These are phyloP conservation scores for Sporothrix curviconia DNA, from an alignment of 2,329 filamentous ascomycete genomes.

Conservation along the genomic window DNA sequence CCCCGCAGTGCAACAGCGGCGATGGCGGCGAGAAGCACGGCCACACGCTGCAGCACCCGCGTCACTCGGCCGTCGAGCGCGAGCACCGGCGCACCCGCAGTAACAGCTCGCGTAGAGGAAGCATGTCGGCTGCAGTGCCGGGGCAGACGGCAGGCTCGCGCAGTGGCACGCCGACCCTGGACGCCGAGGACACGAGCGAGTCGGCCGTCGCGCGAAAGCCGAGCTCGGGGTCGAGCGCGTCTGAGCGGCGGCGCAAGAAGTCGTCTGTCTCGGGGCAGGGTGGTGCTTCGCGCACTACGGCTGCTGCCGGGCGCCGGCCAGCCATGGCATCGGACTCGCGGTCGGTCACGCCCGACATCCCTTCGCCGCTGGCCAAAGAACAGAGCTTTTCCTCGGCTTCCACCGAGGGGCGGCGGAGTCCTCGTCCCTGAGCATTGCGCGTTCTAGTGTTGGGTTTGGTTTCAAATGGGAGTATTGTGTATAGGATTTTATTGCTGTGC, in stretches of 20 bases:
- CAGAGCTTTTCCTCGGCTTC: conserved; percentile 29
- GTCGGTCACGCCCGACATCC: conserved; percentile 48
- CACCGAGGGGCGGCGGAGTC: not conserved
- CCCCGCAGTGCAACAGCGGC: not conserved
- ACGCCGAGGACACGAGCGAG: conserved; percentile 32
- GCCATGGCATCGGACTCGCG: conserved; percentile 39
- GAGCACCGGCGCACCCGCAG: conserved; percentile 45
- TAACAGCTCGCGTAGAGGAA: conserved; percentile 46
- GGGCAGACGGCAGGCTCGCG: conserved; percentile 15
- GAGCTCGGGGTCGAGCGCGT: conserved; percentile 41
- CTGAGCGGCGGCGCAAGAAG: conserved; percentile 49
- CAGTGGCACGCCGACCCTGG: conserved; percentile 33
- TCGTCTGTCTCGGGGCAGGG: conserved; percentile 19
- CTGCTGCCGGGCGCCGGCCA: conserved; percentile 29
- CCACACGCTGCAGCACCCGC: conserved; percentile 35
- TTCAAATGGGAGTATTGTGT: too few relatives aligned
- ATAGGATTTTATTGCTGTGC: too few relatives aligned
- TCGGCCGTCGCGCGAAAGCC: conserved; percentile 31
- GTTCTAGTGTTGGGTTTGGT: too few relatives aligned
- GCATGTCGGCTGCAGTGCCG: conserved; percentile 29
- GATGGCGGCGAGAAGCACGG: conserved; percentile 30
- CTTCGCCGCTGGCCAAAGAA: conserved; percentile 47
- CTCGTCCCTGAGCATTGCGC: not conserved
- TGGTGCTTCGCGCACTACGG: conserved; percentile 31
- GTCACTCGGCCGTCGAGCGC: conserved; percentile 37